Conservation (phyloP, 768 basidiomycete genomes). For the Leucocoprinus sp. region DNA sequence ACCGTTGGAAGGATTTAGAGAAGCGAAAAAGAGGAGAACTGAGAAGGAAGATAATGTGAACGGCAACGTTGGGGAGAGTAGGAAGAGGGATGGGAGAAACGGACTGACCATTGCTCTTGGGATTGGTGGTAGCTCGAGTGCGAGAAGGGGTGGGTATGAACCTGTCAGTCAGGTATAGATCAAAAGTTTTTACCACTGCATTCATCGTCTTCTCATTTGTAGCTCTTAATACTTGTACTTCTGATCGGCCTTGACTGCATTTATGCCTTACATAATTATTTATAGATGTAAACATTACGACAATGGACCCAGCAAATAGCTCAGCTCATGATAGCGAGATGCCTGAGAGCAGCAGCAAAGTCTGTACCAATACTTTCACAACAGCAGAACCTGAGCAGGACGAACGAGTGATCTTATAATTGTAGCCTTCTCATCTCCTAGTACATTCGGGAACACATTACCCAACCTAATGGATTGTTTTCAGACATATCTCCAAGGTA, state of each 20-base stretch:
- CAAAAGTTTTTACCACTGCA: neutral
- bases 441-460: slow-evolving; percentile 54
- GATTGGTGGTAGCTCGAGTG: slow-evolving; percentile 36
- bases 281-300: no score
- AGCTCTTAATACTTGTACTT: neutral
- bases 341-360: no score
- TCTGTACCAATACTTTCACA: no score
- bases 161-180: slow-evolving; percentile 47
- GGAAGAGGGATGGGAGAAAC: slow-evolving; percentile 31
- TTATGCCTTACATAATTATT: neutral
- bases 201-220: neutral
- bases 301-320: no score
- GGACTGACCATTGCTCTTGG: slow-evolving; percentile 51
- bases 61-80: slow-evolving; percentile 39
- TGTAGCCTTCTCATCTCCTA: no score
- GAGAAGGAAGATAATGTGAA: slow-evolving; percentile 51
- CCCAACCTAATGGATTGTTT: neutral
- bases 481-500: no score
- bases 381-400: no score
- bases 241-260: neutral
- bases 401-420: no score
- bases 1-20: slow-evolving; percentile 74
- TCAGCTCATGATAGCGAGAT: no score
- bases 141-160: slow-evolving; percentile 50
- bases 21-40: slow-evolving; percentile 55